Evolutionary conservation across 2,329 filamentous ascomycete species (phyloP).

Genomic region (Penicillium brasilianum): DNA sequence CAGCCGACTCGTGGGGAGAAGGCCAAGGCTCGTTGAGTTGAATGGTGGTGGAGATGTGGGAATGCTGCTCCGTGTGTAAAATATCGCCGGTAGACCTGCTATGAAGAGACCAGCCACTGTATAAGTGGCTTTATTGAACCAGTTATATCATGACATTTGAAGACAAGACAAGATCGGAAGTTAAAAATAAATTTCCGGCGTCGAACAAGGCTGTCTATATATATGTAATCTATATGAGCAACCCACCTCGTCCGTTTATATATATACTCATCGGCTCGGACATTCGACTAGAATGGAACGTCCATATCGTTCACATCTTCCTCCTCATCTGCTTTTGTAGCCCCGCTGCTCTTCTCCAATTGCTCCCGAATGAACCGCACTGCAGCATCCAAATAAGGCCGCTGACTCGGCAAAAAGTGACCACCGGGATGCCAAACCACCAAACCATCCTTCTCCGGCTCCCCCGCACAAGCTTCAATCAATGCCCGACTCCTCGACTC

Average conservation of each 20-base stretch:
- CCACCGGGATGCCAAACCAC: slow-evolving; percentile 81
- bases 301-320: slow-evolving; percentile 68
- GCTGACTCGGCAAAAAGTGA: slow-evolving; percentile 84
- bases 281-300: slow-evolving; percentile 59
- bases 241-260: slow-evolving; percentile 12
- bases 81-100: slow-evolving; percentile 37
- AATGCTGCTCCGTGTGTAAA: slow-evolving; percentile 36
- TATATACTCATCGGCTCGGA: slow-evolving; percentile 6
- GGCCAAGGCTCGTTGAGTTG: slow-evolving; percentile 43
- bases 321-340: slow-evolving; percentile 54
- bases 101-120: slow-evolving; percentile 12
- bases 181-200: neutral
- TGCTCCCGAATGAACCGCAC: slow-evolving; percentile 70
- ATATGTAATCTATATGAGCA: slow-evolving; percentile 16
- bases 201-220: slow-evolving; percentile 2
- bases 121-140: slow-evolving; percentile 15
- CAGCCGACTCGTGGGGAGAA: slow-evolving; percentile 62
- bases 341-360: slow-evolving; percentile 43
- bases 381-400: slow-evolving; percentile 78
- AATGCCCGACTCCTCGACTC: slow-evolving; percentile 72
- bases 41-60: slow-evolving; percentile 12
- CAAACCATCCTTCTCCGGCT: slow-evolving; percentile 56
- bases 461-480: slow-evolving; percentile 66
- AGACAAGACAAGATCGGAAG: neutral
- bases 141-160: neutral